phyloP scores from a whole-genome alignment of 352 stramenopile species.

The Globisporangium solare region DNA sequence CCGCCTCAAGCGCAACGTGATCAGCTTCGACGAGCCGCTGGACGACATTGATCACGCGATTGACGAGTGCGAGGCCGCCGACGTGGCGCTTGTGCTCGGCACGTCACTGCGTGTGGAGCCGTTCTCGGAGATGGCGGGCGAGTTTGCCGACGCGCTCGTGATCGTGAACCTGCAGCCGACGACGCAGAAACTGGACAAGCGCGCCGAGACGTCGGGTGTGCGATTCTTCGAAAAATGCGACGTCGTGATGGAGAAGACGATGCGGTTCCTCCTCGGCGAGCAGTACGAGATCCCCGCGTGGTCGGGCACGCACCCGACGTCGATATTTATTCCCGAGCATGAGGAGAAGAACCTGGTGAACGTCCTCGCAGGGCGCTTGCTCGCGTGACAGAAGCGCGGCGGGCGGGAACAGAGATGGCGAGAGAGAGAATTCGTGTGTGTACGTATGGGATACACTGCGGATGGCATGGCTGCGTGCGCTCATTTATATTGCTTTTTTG shows the following conservation, averaged over 20 bases:
- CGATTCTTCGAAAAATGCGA: conserved; percentile 72
- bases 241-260: conserved; percentile 67
- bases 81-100: conserved; percentile 73
- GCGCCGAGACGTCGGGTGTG: conserved; percentile 60
- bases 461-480: too few relatives aligned
- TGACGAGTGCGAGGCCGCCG: conserved; percentile 69
- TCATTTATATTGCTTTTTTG: too few relatives aligned
- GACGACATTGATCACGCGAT: conserved; percentile 77
- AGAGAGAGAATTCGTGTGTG: neutral
- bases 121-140: conserved; percentile 78
- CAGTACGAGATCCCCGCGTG: conserved; percentile 58
- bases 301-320: conserved; percentile 48
- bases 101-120: conserved; percentile 75
- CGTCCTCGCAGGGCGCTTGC: conserved; percentile 55
- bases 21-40: conserved; percentile 76
- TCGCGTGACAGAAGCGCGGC: conserved; percentile 19
- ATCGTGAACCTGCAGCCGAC: conserved; percentile 79
- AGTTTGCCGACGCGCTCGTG: conserved; percentile 62
- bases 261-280: conserved; percentile 62
- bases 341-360: conserved; percentile 76
- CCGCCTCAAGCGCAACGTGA: conserved; percentile 67
- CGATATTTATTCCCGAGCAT: conserved; percentile 65
- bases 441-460: neutral
- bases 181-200: conserved; percentile 63
- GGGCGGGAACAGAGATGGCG: neutral